Evolutionary conservation across 148 eudicot genomes (phyloP), one percentile per base, ranked within the genome.

Genomic region (Fallopia convolvulus): DNA sequence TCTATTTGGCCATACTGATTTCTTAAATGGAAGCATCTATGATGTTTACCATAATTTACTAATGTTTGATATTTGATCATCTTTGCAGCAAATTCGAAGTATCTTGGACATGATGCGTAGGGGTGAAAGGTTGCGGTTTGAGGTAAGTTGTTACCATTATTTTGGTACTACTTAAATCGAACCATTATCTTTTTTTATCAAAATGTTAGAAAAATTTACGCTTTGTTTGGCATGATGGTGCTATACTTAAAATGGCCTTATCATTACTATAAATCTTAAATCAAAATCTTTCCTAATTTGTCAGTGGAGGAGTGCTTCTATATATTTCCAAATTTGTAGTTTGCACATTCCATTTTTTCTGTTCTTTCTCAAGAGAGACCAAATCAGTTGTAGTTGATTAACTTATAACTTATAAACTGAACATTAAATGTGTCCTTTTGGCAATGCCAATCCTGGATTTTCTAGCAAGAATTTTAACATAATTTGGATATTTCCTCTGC

Each of bases 71-170:
- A 3, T 33, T 72, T 72, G 74, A 18, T 72, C 30, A 2, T 48
- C 53, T 73, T n/a, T 73, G 75, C 36, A 82, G 84, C 93, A 94
- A 89, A 90, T 94, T 71, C 91, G 91, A 66, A 86, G 82, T 87
- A 90, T 88, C 42, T 79, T 94, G 91, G 93, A 94, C 83, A 85
- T 89, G 75, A 86, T 94, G 90, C 92, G 98, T 53, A 87, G 97
- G 79, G 72, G 97, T 14, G 98, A 94, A 81, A 93, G 90, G 74
- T 79, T 94, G 83, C 89, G 93, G 52, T 72, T 89, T 78, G 96
- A 92, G 96, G 98, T 93, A 55, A 81, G 90, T 75, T 78, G 79
- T 63, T 58, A 0, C 40, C 32, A 30, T 8, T 0, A 26, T 63
- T 63, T 63, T 26, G 36, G 39, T 63, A 32, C 40, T 21, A 21